Percentiles rank a stretch among this genome's conserved stretches.
phyloP scores from a whole-genome alignment of 345 rosid species.

The Syzygium grande region DNA sequence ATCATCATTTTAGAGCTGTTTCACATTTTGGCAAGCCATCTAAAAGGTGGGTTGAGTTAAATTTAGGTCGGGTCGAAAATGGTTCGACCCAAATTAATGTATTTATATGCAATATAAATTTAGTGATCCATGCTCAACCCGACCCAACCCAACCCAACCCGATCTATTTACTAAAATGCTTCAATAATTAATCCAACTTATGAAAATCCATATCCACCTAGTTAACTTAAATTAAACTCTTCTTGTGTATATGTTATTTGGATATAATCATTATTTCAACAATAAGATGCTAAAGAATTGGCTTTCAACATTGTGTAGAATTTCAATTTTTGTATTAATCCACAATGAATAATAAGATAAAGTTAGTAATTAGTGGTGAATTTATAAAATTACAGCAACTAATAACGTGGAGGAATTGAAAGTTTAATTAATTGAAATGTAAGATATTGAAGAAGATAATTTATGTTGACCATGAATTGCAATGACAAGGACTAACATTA shows the following conservation, averaged over 20 bases:
- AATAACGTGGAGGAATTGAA: background rate
- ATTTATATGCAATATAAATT: background rate
- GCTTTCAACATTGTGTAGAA: background rate
- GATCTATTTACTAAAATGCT: background rate
- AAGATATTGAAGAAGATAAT: background rate
- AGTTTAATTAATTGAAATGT: background rate
- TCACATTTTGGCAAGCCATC: background rate
- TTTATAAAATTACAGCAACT: background rate
- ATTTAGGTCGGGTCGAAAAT: background rate
- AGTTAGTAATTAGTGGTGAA: background rate
- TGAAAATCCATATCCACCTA: background rate
- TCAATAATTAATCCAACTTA: background rate
- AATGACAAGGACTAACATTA: background rate
- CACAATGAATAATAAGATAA: background rate
- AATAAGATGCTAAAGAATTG: background rate
- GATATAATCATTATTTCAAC: background rate
- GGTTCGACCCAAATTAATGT: too few species aligned
- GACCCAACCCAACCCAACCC: fast-evolving
- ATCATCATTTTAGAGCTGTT: background rate
- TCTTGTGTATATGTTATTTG: background rate
- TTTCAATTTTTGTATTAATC: background rate
- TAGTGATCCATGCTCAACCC: fast-evolving
- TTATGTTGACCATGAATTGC: background rate
- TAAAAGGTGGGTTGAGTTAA: background rate
- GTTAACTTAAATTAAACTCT: background rate